Evolutionary conservation across 2,329 filamentous ascomycete species (phyloP).

Genomic region (Rhytidhysteron rufulum): DNA sequence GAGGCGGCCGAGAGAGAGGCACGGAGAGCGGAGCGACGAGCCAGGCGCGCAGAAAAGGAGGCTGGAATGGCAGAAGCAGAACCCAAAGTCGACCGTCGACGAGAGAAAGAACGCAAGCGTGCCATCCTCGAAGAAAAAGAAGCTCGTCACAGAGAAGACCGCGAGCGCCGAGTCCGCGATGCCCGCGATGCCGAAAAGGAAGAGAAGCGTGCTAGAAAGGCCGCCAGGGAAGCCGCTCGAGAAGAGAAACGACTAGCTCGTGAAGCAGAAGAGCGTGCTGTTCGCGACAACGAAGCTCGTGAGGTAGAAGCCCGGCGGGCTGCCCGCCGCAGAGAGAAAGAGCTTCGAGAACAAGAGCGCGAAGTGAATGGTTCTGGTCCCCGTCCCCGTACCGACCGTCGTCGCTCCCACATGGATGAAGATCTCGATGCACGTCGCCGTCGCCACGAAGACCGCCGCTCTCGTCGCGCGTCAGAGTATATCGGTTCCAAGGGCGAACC

Average conservation of each 20-base stretch:
- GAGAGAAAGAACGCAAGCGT: constrained; percentile 33
- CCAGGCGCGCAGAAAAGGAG: constrained; percentile 34
- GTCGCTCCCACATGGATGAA: constrained; percentile 32
- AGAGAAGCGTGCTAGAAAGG: constrained; percentile 35
- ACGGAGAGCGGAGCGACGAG: constrained; percentile 30
- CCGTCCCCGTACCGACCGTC: constrained; percentile 31
- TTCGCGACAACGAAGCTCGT: constrained; percentile 10
- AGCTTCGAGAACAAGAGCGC: constrained; percentile 17
- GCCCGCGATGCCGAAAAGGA: constrained; percentile 37
- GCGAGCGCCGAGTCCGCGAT: constrained; percentile 35
- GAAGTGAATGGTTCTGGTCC: constrained; percentile 5
- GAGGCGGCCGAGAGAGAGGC: constrained; percentile 35
- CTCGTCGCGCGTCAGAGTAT: constrained; percentile 36
- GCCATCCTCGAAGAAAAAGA: constrained; percentile 33
- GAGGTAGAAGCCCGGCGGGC: constrained; percentile 9
- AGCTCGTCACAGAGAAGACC: constrained; percentile 32
- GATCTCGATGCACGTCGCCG: constrained; percentile 33
- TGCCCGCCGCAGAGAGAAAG: constrained; percentile 1
- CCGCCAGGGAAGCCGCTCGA: constrained; percentile 27
- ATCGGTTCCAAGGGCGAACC: constrained; percentile 29
- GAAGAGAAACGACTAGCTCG: too few relatives aligned
- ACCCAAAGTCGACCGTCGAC: constrained; percentile 32
- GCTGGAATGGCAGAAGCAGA: constrained; percentile 33
- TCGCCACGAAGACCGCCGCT: constrained; percentile 43
- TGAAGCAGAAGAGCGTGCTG: constrained; percentile 18